Conservation (phyloP, 2,329 filamentous ascomycete genomes). For the Malbranchea zuffiana region DNA sequence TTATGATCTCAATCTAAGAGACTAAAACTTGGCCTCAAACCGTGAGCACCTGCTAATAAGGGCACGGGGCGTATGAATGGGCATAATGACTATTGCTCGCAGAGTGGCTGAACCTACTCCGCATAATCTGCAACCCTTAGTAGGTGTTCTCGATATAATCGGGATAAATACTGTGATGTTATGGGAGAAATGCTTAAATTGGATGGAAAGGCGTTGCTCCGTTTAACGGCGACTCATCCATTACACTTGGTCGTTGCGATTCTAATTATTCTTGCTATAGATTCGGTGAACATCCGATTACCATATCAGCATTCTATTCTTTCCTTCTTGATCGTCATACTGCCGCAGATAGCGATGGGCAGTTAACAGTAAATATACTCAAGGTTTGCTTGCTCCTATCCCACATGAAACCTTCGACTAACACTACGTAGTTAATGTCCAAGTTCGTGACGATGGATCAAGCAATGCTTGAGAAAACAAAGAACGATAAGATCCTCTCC, state of each 20-base stretch:
- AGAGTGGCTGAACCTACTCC: no score
- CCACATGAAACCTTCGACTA: conserved; percentile 14
- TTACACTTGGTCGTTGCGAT: conserved; percentile 7
- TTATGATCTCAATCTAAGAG: conserved; percentile 20
- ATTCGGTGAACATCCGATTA: conserved; percentile 40
- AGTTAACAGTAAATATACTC: conserved; percentile 35
- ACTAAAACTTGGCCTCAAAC: conserved; percentile 19
- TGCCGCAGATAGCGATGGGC: conserved; percentile 38
- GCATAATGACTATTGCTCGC: conserved; percentile 5
- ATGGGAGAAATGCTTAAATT: no score
- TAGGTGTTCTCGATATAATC: no score
- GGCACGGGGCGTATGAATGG: conserved; percentile 1
- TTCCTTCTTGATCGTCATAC: conserved; percentile 41
- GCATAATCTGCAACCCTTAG: no score
- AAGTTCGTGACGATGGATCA: conserved; percentile 48
- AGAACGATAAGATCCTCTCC: conserved; percentile 47
- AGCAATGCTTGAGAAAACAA: conserved; percentile 49
- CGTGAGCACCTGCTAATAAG: neutral
- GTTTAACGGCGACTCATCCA: no score
- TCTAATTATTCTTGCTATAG: conserved; percentile 29
- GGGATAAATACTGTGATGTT: no score
- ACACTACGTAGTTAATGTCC: conserved; percentile 38
- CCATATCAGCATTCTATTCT: conserved; percentile 38
- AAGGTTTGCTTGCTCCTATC: conserved; percentile 27
- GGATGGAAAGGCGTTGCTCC: no score